Evolutionary conservation across 768 basidiomycete species (phyloP), one percentile per base, ranked within the genome.

Genomic region (Omphalotus guepiniiformis): DNA sequence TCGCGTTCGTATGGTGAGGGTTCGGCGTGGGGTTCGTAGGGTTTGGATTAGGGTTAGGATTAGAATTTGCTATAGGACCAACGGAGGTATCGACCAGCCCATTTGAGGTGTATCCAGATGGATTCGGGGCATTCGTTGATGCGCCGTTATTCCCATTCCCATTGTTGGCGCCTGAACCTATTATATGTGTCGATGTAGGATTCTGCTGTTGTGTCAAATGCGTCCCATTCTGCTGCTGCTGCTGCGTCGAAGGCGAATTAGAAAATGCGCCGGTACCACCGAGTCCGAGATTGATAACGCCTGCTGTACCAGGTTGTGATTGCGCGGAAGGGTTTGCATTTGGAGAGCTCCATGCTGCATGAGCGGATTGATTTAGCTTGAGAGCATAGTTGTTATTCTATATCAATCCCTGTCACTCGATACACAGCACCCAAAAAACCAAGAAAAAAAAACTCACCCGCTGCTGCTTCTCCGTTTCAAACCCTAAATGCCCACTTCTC

Each of bases 331-430:
- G 56, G 40, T n/a, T n/a, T 62, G 64, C 48, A 37, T 71, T 78
- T 5, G 83, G 69, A 16, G 78, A 79, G 49, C 73, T 80, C 84
- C 83, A 86, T 38, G 83, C 82, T 6, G 78, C 78, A 50, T 79
- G 78, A 0, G 74, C 72, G 39, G 73, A 73, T 57, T 78, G 80
- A 54, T 78, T 83, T 51, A 83, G 71, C 64, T 88, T 86, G 59
- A 81, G 63, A 39, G 78, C 66, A 58, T 77, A 80, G 60, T 79
- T 77, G 61, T 71, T 78, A 79, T 82, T n/a, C n/a, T n/a, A n/a
- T n/a, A n/a, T n/a, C n/a, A n/a, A n/a, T n/a, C n/a, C n/a, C n/a
- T n/a, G 57, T 57, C 9, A 46, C 23, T 27, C 47, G 34, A 9
- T 26, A 29, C 30, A 26, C 27, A 48, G 26, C 40, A 39, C 42